Evolutionary conservation across 2,329 filamentous ascomycete species (phyloP).

Genomic region (Xylaria sp.): DNA sequence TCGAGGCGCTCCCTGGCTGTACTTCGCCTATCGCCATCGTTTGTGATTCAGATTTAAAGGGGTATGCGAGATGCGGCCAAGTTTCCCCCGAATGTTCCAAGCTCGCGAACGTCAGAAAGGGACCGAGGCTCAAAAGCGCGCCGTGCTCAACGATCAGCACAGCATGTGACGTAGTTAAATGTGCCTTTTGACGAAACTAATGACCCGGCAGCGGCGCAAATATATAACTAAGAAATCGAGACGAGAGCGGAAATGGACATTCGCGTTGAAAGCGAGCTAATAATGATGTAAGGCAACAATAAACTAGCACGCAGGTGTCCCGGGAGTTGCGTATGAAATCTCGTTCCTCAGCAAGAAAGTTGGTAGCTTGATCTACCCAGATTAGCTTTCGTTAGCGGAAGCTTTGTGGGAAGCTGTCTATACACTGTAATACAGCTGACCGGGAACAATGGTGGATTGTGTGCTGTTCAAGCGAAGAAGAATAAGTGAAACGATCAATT

Average conservation of each 20-base stretch:
- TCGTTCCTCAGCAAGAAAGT: background rate
- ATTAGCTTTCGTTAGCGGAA: background rate
- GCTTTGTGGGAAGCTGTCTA: background rate
- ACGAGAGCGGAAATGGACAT: slow-evolving; percentile 1
- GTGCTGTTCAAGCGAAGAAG: slow-evolving; percentile 2
- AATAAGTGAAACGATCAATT: slow-evolving; percentile 8
- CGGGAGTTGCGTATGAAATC: background rate
- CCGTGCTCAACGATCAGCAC: slow-evolving; percentile 11
- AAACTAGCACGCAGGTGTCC: slow-evolving; percentile 4
- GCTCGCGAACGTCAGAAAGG: background rate
- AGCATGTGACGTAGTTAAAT: background rate
- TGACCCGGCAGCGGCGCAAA: background rate
- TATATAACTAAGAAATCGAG: slow-evolving; percentile 2
- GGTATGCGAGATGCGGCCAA: background rate
- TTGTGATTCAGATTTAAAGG: slow-evolving; percentile 22
- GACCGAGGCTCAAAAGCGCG: background rate
- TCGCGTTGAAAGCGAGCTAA: slow-evolving; percentile 27
- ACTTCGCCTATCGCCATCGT: slow-evolving; percentile 27
- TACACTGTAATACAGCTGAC: background rate
- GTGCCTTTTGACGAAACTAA: slow-evolving; percentile 1
- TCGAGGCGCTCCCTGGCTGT: slow-evolving; percentile 44
- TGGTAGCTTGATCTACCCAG: background rate
- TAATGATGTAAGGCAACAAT: slow-evolving; percentile 23
- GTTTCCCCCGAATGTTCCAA: background rate
- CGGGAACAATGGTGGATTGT: background rate